These are phyloP conservation scores for Pyricularia pennisetigena DNA, from an alignment of 2,329 filamentous ascomycete species.

Conservation along the genomic window DNA sequence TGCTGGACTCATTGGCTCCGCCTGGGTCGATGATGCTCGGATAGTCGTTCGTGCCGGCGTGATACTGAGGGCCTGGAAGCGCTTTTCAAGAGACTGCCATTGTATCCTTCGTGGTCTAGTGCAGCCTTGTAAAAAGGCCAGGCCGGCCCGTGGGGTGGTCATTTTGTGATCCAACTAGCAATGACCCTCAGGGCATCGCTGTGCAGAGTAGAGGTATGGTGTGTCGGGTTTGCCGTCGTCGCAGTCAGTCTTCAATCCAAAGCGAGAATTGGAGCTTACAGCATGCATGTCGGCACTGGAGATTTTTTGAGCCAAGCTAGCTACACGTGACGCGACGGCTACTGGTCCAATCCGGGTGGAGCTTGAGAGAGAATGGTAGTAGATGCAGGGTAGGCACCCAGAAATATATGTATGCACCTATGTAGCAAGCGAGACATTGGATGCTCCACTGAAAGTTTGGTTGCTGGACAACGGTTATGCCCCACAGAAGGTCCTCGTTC, in stretches of 20 bases:
- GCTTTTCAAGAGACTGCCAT: not conserved
- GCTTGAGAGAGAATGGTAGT: not conserved
- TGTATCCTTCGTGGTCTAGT: not conserved
- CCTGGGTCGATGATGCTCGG: not conserved
- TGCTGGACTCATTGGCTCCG: not conserved
- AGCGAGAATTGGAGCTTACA: not conserved
- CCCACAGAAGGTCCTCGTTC: not conserved
- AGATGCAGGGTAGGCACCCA: not conserved
- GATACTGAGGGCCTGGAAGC: not conserved
- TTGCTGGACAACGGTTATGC: not conserved
- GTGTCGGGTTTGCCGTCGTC: not conserved
- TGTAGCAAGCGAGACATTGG: not conserved
- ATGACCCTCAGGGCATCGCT: not conserved
- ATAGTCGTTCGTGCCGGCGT: not conserved
- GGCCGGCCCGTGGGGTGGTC: slow-evolving; percentile 1
- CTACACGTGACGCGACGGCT: not conserved
- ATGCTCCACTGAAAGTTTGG: not conserved
- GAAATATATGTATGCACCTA: not conserved
- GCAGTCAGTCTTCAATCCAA: not conserved
- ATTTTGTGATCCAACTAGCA: not conserved
- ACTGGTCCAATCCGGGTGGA: not conserved
- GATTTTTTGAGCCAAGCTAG: slow-evolving; percentile 4
- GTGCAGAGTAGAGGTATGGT: not conserved
- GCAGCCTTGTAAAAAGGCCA: slow-evolving; percentile 20
- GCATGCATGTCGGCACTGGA: not conserved